These are phyloP conservation scores for Piloderma croceum DNA, from an alignment of 768 basidiomycete species.

Conservation along the genomic window DNA sequence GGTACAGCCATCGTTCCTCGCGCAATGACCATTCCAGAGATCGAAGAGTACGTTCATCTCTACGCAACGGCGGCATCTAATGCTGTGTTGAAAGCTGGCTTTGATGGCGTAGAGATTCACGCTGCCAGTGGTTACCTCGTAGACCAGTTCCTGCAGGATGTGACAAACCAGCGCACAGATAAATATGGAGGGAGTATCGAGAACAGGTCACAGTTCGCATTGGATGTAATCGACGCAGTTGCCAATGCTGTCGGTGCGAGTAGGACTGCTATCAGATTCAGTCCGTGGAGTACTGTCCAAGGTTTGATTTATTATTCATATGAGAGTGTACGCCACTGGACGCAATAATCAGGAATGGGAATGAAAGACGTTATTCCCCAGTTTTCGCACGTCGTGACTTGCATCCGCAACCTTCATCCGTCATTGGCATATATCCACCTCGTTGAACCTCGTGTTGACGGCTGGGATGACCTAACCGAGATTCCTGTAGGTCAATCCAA, in stretches of 20 bases:
- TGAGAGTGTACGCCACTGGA: too few species aligned
- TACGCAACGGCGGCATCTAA: conserved; percentile 53
- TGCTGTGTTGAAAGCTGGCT: conserved; percentile 52
- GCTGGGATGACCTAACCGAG: neutral
- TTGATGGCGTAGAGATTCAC: conserved; percentile 58
- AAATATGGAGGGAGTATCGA: conserved; percentile 45
- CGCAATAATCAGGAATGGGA: conserved; percentile 22
- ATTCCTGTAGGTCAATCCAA: conserved; percentile 17
- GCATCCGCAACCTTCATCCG: conserved; percentile 20
- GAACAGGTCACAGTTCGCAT: conserved; percentile 38
- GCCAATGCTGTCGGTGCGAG: conserved; percentile 35
- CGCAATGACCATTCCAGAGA: conserved; percentile 41
- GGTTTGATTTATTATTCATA: conserved; percentile 9
- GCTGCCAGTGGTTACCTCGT: conserved; percentile 22
- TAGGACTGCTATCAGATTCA: conserved; percentile 35
- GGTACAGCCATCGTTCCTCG: conserved; percentile 24
- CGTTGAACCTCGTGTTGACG: conserved; percentile 18
- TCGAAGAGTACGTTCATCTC: conserved; percentile 41
- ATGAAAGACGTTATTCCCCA: conserved; percentile 23
- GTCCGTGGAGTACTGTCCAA: conserved; percentile 30
- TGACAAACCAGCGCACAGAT: conserved; percentile 41
- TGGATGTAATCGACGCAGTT: conserved; percentile 37
- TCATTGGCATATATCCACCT: conserved; percentile 35
- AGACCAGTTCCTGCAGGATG: conserved; percentile 39
- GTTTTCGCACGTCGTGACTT: conserved; percentile 22